phyloP scores from a whole-genome alignment of 495 filamentous ascomycete species.

The Aspergillus kassunensis region DNA sequence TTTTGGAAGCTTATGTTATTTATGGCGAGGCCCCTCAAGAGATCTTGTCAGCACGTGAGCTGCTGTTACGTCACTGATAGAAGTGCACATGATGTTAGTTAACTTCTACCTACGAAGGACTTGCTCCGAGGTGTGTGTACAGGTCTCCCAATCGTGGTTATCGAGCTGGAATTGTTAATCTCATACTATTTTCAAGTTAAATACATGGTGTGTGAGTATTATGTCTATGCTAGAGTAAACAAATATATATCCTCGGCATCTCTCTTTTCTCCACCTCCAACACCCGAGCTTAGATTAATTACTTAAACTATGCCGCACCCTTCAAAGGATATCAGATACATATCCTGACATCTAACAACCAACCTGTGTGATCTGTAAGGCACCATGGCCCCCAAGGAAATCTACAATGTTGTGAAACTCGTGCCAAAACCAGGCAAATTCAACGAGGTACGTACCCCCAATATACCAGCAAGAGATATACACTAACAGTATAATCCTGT shows the following conservation, averaged over 20 bases:
- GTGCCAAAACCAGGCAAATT: conserved; percentile 17
- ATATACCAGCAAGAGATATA: too few relatives aligned
- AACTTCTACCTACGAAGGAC: not conserved
- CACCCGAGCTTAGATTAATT: conserved; percentile 4
- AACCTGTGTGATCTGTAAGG: too few relatives aligned
- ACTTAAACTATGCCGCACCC: too few relatives aligned
- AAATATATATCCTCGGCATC: conserved; percentile 12
- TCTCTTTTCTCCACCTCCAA: conserved; percentile 6
- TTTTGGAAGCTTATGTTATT: not conserved
- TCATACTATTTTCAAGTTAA: not conserved
- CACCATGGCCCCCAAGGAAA: conserved; percentile 1
- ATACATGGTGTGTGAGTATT: too few relatives aligned
- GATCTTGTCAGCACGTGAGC: not conserved
- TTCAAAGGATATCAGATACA: not conserved
- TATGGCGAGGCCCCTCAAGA: not conserved
- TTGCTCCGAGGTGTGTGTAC: too few relatives aligned
- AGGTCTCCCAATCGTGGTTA: too few relatives aligned
- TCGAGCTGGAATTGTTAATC: too few relatives aligned
- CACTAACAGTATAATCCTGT: too few relatives aligned
- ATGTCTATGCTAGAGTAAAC: too few relatives aligned
- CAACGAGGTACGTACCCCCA: conserved; percentile 12
- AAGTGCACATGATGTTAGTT: not conserved
- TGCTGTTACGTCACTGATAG: not conserved
- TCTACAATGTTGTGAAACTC: conserved; percentile 17
- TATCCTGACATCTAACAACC: too few relatives aligned